A percentile compares a stretch with the other conserved stretches of the same genome.
These are phyloP conservation scores for Collybia nuda DNA, from an alignment of 768 basidiomycete genomes.

Conservation along the genomic window DNA sequence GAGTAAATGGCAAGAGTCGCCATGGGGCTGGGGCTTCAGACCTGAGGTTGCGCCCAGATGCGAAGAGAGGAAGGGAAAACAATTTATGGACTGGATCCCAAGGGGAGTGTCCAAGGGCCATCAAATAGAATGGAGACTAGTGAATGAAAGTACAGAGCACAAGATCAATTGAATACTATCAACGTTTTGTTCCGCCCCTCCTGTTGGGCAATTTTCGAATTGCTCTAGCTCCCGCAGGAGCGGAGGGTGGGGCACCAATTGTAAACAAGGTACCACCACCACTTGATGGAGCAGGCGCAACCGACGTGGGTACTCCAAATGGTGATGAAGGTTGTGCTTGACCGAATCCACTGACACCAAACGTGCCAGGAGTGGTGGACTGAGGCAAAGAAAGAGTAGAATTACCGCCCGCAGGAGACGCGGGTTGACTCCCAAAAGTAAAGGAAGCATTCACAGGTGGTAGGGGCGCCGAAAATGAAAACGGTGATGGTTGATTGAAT, in stretches of 20 bases:
- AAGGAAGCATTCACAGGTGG: conserved; percentile 38
- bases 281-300: conserved; percentile 34
- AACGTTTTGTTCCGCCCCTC: conserved; percentile 38
- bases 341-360: conserved; percentile 37
- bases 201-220: conserved; percentile 60
- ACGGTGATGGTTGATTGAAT: conserved; percentile 46
- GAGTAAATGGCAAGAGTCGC: too few species aligned
- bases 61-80: not conserved
- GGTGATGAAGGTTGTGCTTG: conserved; percentile 39
- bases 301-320: conserved; percentile 39
- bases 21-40: not conserved
- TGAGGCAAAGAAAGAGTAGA: conserved; percentile 37
- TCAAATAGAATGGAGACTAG: not conserved
- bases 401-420: conserved; percentile 49
- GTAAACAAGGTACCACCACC: conserved; percentile 51
- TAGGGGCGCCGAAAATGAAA: conserved; percentile 44
- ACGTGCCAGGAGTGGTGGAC: conserved; percentile 35
- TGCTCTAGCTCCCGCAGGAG: conserved; percentile 34
- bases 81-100: not conserved
- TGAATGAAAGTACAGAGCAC: not conserved
- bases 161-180: conserved; percentile 1
- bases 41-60: not conserved
- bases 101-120: not conserved
- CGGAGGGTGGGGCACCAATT: conserved; percentile 55
- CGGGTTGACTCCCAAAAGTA: conserved; percentile 58